phyloP scores from a whole-genome alignment of 1,284 basidiomycete genomes.

The Hymenochaete sp. region DNA sequence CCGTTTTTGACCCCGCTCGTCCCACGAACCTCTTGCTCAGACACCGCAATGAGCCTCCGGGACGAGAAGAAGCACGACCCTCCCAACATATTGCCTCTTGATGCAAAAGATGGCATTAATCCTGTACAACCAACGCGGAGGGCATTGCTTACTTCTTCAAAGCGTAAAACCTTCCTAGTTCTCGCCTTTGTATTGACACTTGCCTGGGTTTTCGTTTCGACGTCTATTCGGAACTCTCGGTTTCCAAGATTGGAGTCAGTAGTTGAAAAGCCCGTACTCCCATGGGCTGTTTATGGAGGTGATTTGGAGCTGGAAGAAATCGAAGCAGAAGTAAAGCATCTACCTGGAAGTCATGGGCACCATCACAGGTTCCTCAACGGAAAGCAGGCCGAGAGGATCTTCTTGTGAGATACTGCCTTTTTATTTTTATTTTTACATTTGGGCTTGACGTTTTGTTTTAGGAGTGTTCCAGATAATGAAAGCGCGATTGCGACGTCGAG shows the following conservation, averaged over 20 bases:
- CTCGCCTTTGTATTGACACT: neutral
- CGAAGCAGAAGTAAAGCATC: no score
- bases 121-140: neutral
- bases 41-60: constrained; percentile 1
- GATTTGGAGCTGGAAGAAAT: neutral
- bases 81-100: neutral
- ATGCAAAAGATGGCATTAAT: neutral
- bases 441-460: neutral
- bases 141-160: neutral
- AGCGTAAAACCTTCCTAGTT: constrained; percentile 5
- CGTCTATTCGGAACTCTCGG: no score
- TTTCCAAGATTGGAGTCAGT: no score
- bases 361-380: constrained; percentile 14
- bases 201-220: no score
- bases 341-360: no score
- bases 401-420: constrained; percentile 10
- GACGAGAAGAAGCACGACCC: constrained; percentile 6
- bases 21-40: constrained; percentile 4
- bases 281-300: no score
- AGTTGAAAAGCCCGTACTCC: no score
- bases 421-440: neutral
- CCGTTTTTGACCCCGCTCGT: neutral
- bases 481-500: constrained; percentile 35
- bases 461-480: constrained; percentile 16
- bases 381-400: constrained; percentile 15